Evolutionary conservation across 306 rosid genomes (phyloP).

Genomic region (Vicia villosa): DNA sequence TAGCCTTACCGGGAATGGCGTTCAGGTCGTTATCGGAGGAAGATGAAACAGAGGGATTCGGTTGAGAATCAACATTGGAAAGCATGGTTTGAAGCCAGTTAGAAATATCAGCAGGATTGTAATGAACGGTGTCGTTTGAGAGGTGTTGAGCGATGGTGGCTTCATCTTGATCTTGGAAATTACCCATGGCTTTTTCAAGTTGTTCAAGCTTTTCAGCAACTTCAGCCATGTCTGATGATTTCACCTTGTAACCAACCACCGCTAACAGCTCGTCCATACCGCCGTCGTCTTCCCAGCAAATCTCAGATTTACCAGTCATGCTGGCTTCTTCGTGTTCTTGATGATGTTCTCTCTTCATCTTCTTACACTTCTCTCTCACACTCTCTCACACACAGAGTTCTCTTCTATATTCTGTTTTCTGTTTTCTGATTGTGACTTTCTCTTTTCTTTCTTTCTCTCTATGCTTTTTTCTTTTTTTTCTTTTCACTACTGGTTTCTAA

Average conservation of each 20-base stretch:
- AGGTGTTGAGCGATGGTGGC: conserved; percentile 49
- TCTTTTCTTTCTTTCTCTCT: neutral
- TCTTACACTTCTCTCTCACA: neutral
- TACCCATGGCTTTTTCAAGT: conserved; percentile 75
- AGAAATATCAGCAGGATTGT: conserved; percentile 81
- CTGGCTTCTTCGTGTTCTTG: neutral
- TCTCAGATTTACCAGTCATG: conserved; percentile 49
- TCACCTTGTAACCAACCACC: conserved; percentile 82
- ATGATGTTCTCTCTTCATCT: conserved; percentile 24
- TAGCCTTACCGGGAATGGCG: conserved; percentile 72
- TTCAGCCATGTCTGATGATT: conserved; percentile 78
- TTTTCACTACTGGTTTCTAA: neutral
- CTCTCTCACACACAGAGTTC: neutral
- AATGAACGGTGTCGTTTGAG: conserved; percentile 61
- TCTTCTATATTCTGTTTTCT: neutral
- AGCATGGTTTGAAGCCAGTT: conserved; percentile 78
- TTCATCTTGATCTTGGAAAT: conserved; percentile 48
- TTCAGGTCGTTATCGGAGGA: conserved; percentile 70
- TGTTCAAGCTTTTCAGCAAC: conserved; percentile 83
- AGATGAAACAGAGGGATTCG: conserved; percentile 29
- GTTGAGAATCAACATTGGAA: conserved; percentile 46
- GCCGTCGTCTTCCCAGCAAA: conserved; percentile 79
- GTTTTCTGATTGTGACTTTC: neutral
- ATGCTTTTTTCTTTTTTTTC: too few species aligned
- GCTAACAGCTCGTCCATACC: conserved; percentile 90